Evolutionary conservation across 306 rosid genomes (phyloP), one percentile per base, ranked within the genome.

Genomic region (Erythrophleum fordii): DNA sequence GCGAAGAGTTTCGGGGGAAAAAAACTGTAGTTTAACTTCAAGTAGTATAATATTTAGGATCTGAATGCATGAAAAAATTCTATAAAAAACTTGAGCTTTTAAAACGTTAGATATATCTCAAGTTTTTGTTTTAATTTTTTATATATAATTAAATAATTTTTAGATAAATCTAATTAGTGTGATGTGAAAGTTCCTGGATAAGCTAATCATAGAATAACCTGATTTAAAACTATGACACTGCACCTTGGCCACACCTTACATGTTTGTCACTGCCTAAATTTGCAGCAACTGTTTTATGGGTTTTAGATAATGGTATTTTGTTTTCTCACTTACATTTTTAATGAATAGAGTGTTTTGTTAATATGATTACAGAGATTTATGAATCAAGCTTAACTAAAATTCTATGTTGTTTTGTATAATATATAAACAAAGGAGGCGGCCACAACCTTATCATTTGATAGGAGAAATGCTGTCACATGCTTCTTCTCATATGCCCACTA

Each of bases 391-490:
- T 37, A 37, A 37, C 6, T 37, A 37, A 37, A 37, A 5, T 37
- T 37, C 42, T 5, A 7, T 6, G 5, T 31, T 31, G 42, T 37
- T 37, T 37, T 14, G 53, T 14, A 48, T 48, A 16, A 17, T 48
- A 16, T 48, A 6, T 52, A 13, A 55, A 56, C 29, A 83, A 64
- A 71, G 26, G 59, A 53, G 68, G 42, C 23, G 11, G 74, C 89
- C 61, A 44, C 52, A 46, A 81, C 42, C 42, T 62, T 62, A 78
- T 81, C 61, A 78, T 76, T 22, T 55, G 61, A 55, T 55, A 9
- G 68, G 23, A 59, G 86, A 29, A 49, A 73, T 84, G 81, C 64
- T 67, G 75, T 87, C 92, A 88, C 91, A 85, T 92, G 94, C 86
- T 73, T 72, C 76, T 12, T 34, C 77, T 70, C 29, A 49, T 8